Base-by-base conservation (phyloP, 202 grass and related monocot species). In the Saccharum hybrid region DNA sequence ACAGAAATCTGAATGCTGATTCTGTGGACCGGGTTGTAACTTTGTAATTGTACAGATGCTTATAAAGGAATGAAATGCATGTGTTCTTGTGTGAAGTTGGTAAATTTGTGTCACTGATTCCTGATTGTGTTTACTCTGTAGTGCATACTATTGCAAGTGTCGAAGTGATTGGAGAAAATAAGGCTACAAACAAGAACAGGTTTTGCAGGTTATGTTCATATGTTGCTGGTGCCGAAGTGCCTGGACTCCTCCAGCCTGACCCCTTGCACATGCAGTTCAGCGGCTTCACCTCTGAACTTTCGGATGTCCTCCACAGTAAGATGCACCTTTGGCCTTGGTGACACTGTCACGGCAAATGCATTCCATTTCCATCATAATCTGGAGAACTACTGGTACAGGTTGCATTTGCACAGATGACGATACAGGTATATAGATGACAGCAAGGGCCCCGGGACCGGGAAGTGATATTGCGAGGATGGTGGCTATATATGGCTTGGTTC, bases 261-360 rank as follows among this genome's bases (percentile, higher is more conserved):
- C 72, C 69, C 69, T 86, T n/a, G 86, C 61, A 30, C 23, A 82
- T 82, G 33, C 72, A 73, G 28, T 52, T 49, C 19, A 42, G 42
- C 26, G 36, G 19, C 3, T 23, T 66, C 2, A 78, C 15, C 61
- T 75, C 15, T 65, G 40, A 46, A 78, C 22, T 65, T 77, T 41
- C 36, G 30, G 14, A 16, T 63, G 16, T 49, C 6, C 9, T 78
- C 30, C 62, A 38, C 43, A 48, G 3, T 48, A 48, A 48, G 11
- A 14, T 48, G 45, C 45, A 48, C 4, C 11, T 12, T 14, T 48
- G 45, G 45, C 36, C 28, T 18, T 40, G 18, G 83, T 86, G 66
- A 71, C 31, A 56, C 12, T 62, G 38, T 90, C 88, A 33, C 79
- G 69, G 38, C 68, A 86, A 59, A 86, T 74, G 16, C 88, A 57